These are phyloP conservation scores for Plectosphaerella plurivora DNA, from an alignment of 2,329 filamentous ascomycete genomes.

Conservation along the genomic window DNA sequence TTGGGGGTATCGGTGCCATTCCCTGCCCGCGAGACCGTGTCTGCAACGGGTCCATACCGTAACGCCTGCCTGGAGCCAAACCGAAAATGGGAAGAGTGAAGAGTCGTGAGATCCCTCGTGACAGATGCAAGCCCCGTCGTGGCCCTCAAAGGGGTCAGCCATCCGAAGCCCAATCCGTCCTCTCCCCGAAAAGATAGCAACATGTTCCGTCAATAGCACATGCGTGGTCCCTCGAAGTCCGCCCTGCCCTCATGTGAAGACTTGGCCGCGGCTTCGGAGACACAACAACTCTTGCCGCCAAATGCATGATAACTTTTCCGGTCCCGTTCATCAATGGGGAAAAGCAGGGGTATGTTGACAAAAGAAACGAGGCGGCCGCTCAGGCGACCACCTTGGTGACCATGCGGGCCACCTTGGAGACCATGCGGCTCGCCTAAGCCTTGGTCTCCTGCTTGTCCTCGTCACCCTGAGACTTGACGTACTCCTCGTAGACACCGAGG, in stretches of 20 bases:
- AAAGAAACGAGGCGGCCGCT: constrained; percentile 12
- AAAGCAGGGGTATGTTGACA: constrained; percentile 11
- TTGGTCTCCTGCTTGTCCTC: constrained; percentile 46
- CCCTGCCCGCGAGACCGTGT: constrained; percentile 1
- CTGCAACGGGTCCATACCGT: constrained; percentile 1
- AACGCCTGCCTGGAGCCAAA: constrained; percentile 3
- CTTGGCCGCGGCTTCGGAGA: neutral
- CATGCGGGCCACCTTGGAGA: constrained; percentile 1
- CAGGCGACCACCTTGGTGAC: constrained; percentile 7
- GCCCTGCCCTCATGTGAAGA: too few species aligned
- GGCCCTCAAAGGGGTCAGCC: neutral
- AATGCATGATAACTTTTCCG: constrained; percentile 1
- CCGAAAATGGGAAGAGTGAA: neutral
- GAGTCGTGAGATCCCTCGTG: neutral
- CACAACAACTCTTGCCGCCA: neutral
- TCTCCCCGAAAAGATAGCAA: neutral
- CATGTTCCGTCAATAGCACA: neutral
- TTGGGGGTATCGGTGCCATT: constrained; percentile 4
- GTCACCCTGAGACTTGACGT: constrained; percentile 78
- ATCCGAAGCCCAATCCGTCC: neutral
- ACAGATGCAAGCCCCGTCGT: neutral
- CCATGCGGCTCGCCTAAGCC: constrained; percentile 23
- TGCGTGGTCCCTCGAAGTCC: neutral
- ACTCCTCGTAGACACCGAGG: constrained; percentile 95
- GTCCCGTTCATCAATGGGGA: neutral